Percentiles rank a stretch among this genome's conserved stretches.
Conservation (phyloP, 345 rosid genomes). For the Sonneratia alba region DNA sequence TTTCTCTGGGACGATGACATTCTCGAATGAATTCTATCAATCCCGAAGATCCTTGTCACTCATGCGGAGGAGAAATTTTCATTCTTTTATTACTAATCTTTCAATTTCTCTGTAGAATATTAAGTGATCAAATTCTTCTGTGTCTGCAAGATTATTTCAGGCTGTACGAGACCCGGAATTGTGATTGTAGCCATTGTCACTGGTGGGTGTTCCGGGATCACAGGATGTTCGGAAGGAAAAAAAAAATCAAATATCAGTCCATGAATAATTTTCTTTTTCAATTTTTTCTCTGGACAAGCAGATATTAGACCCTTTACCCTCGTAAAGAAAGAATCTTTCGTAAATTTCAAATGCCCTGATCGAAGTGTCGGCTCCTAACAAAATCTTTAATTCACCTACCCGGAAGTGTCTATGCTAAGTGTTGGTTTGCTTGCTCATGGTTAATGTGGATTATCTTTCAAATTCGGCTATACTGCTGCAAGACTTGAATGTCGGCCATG, state of each 20-base stretch:
- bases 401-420: background rate
- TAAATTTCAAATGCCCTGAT: too few species aligned
- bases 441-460: background rate
- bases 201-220: too few species aligned
- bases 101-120: background rate
- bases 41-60: background rate
- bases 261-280: too few species aligned
- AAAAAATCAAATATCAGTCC: too few species aligned
- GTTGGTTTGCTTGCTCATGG: background rate
- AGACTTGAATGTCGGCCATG: background rate
- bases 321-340: too few species aligned
- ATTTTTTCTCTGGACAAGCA: too few species aligned
- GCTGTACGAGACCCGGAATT: too few species aligned
- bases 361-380: background rate
- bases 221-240: too few species aligned
- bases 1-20: too few species aligned
- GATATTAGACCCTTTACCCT: too few species aligned
- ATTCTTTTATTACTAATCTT: background rate
- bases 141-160: background rate
- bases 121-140: background rate
- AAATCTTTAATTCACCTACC: background rate
- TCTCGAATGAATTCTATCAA: background rate
- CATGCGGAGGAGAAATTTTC: background rate
- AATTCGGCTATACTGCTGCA: background rate
- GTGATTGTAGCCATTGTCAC: too few species aligned